A percentile compares a stretch with the other conserved stretches of the same genome.
Evolutionary conservation across 257 asterid genomes (phyloP).

Genomic region (Rhazya stricta): DNA sequence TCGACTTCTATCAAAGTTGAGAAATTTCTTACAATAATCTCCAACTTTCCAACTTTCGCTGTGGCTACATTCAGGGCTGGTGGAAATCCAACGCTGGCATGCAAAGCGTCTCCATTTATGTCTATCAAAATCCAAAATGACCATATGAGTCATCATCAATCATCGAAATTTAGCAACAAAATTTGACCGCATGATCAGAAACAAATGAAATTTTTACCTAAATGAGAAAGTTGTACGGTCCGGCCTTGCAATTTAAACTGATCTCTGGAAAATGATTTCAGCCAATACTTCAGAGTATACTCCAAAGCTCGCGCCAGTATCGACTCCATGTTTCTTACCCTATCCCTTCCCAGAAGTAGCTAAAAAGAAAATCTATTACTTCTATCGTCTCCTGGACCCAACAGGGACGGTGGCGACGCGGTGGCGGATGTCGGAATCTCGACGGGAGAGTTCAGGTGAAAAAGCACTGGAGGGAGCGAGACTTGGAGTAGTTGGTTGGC

Average conservation of each 20-base stretch:
- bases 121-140: conserved; percentile 38
- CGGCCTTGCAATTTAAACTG: conserved; percentile 96
- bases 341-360: conserved; percentile 18
- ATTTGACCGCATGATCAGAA: background rate
- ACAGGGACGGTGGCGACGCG: background rate
- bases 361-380: background rate
- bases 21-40: conserved; percentile 64
- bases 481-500: conserved; percentile 22
- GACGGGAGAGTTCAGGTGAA: conserved; percentile 20
- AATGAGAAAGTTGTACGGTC: conserved; percentile 75
- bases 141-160: background rate
- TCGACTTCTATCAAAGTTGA: background rate
- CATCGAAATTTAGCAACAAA: conserved; percentile 16
- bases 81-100: conserved; percentile 95
- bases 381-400: conserved; percentile 3
- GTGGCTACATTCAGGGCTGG: conserved; percentile 86
- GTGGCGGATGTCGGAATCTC: conserved; percentile 25
- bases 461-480: conserved; percentile 9
- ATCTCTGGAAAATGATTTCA: conserved; percentile 89
- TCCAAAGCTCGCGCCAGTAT: conserved; percentile 89
- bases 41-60: conserved; percentile 90
- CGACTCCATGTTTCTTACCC: conserved; percentile 53
- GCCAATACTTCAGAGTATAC: conserved; percentile 93
- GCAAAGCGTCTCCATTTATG: conserved; percentile 89
- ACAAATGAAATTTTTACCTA: conserved; percentile 38